Base-by-base conservation (phyloP, 2,329 filamentous ascomycete genomes). In the Colletotrichum simmondsii region DNA sequence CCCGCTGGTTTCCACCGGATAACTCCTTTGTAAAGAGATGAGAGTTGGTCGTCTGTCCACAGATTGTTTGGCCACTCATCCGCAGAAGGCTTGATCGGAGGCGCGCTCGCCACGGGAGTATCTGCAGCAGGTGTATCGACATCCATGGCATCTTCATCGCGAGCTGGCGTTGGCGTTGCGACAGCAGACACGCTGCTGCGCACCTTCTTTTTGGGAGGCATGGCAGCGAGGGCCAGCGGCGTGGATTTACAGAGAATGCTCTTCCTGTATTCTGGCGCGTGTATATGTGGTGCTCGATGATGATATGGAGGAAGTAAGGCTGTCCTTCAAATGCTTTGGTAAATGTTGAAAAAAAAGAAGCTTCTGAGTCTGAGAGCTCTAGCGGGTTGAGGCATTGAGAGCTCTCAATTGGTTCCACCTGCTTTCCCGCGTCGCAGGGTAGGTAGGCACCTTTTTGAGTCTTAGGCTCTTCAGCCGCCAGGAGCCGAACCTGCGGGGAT, bases 1-100 rank as follows among this genome's bases (percentile, higher is more conserved):
- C 95, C 96, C 53, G 96, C 96, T n/a, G 97, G 97, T 81, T 99
- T 99, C 93, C 94, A 98, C 80, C 92, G 90, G 75, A 98, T 95
- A 76, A 98, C 93, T 65, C 92, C 95, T 81, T 98, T 98, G 85
- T 98, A 95, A 1, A 99, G 88, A 53, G 95, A 95, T 1, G 94
- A 95, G 76, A 97, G 93, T 82, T 99, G 97, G 79, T 98, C 96
- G 78, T 98, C 95, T 4, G 95, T 98, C 97, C 97, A 99, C 30
- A 92, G 90, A 75, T 96, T 94, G 69, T 91, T 89, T 83, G 81
- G 76, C 81, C 77, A 74, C 56, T 84, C 82, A 32, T 84, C 75
- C 73, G 81, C 73, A 61, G 82, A 76, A 74, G 82, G 82, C 77
- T 88, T 64, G 82, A 77, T 77, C 5, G 81, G 79, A 58, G 81